These are phyloP conservation scores for Karstenula rhodostoma DNA, from an alignment of 2,329 filamentous ascomycete genomes.

Conservation along the genomic window DNA sequence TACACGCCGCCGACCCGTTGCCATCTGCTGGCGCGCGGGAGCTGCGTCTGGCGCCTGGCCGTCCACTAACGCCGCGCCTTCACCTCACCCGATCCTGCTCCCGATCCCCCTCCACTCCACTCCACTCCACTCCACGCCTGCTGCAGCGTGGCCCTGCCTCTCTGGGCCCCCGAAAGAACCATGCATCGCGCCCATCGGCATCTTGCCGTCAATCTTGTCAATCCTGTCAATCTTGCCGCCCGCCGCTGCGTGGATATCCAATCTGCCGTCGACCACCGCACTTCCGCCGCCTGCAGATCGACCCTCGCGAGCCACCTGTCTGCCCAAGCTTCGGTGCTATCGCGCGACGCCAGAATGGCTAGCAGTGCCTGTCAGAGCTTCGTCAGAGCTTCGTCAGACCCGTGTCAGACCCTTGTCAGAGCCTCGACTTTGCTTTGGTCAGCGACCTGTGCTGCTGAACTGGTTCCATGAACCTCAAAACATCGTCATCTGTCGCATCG, in stretches of 20 bases:
- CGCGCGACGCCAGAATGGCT: not conserved
- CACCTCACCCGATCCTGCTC: constrained; percentile 13
- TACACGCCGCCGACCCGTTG: not conserved
- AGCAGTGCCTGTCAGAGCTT: not conserved
- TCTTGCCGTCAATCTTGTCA: constrained; percentile 15
- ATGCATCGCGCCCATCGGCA: constrained; percentile 8
- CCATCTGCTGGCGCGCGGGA: not conserved
- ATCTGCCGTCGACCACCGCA: not conserved
- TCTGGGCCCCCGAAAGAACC: constrained; percentile 9
- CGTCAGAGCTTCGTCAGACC: not conserved
- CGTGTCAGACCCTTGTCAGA: too few relatives aligned
- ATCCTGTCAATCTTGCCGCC: too few relatives aligned
- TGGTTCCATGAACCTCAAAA: not conserved
- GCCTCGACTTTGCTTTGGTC: not conserved
- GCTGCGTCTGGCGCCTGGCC: constrained; percentile 3
- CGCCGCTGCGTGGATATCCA: not conserved
- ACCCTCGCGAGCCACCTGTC: constrained; percentile 1
- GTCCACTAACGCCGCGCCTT: constrained; percentile 6
- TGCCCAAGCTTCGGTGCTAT: not conserved
- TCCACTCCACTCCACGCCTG: not conserved
- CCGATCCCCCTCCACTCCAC: constrained; percentile 7
- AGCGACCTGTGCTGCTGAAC: not conserved
- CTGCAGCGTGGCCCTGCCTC: constrained; percentile 12
- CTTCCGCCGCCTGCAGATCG: not conserved
- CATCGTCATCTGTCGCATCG: not conserved